phyloP scores from a whole-genome alignment of 345 rosid genomes.

The Salix arbutifolia region DNA sequence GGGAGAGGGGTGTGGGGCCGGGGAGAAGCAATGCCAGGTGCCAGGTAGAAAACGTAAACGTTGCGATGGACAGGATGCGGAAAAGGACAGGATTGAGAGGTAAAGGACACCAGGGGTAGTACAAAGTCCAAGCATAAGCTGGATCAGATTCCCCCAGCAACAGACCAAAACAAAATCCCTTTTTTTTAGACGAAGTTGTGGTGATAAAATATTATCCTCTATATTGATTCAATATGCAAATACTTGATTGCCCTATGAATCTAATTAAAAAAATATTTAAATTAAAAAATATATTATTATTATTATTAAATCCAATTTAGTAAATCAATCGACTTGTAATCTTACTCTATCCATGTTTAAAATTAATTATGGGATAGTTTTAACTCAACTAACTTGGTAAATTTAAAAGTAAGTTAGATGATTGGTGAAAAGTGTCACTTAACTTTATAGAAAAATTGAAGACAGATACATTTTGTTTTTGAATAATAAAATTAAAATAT shows the following conservation, averaged over 20 bases:
- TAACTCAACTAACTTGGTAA: too few species aligned
- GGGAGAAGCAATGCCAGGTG: neutral
- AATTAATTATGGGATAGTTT: too few species aligned
- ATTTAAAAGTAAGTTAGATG: too few species aligned
- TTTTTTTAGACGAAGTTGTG: neutral
- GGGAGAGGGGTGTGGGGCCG: neutral
- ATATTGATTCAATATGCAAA: neutral
- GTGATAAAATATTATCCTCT: neutral
- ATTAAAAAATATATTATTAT: too few species aligned
- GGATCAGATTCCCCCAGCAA: slow-evolving; percentile 10
- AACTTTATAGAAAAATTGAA: fast-evolving
- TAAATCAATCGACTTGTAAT: too few species aligned
- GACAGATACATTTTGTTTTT: too few species aligned
- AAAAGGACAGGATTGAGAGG: neutral
- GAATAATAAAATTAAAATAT: too few species aligned
- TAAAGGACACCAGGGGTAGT: neutral
- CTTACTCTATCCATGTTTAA: too few species aligned
- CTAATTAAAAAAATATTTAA: too few species aligned
- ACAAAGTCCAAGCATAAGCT: slow-evolving; percentile 1
- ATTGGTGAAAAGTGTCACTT: fast-evolving
- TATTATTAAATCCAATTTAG: fast-evolving
- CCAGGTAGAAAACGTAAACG: slow-evolving; percentile 2
- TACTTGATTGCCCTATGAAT: too few species aligned
- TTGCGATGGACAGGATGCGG: neutral
- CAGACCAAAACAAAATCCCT: slow-evolving; percentile 18